A percentile compares a stretch with the other conserved stretches of the same genome.
Conservation (phyloP, 768 basidiomycete species). For the Imleria badia region DNA sequence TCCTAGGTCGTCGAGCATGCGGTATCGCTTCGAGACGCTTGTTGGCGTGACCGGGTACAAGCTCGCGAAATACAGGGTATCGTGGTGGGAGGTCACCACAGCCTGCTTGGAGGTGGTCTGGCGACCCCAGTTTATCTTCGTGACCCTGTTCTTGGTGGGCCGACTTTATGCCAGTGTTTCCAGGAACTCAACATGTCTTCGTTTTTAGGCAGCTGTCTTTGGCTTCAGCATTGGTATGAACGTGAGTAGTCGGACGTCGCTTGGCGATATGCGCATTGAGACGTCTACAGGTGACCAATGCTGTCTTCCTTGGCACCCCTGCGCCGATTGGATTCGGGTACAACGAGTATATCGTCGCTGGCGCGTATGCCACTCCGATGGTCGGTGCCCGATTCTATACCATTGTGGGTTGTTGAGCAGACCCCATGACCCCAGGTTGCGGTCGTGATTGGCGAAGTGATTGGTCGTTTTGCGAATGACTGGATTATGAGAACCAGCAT, state of each 20-base stretch:
- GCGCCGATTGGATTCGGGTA: slow-evolving; percentile 49
- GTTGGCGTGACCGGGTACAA: slow-evolving; percentile 47
- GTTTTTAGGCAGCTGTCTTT: slow-evolving; percentile 39
- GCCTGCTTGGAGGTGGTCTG: slow-evolving; percentile 43
- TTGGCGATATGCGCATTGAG: background rate
- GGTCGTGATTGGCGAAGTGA: slow-evolving; percentile 49
- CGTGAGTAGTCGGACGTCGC: slow-evolving; percentile 19
- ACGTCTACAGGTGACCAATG: slow-evolving; percentile 47
- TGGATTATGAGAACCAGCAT: slow-evolving; percentile 44
- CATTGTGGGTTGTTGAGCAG: background rate
- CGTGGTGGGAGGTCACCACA: slow-evolving; percentile 36
- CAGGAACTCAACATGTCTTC: background rate
- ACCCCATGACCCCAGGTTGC: slow-evolving; percentile 37
- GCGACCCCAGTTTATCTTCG: slow-evolving; percentile 47
- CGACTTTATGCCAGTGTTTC: background rate
- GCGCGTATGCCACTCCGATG: slow-evolving; percentile 46
- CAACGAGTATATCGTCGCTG: slow-evolving; percentile 39
- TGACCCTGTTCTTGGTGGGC: slow-evolving; percentile 40
- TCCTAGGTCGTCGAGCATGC: slow-evolving; percentile 31
- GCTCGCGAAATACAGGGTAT: slow-evolving; percentile 46
- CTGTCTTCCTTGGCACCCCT: slow-evolving; percentile 50
- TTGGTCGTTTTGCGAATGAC: slow-evolving; percentile 53
- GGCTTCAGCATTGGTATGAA: slow-evolving; percentile 51
- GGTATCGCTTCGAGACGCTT: slow-evolving; percentile 45
- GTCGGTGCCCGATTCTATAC: slow-evolving; percentile 22